Evolutionary conservation across 2,329 filamentous ascomycete genomes (phyloP).

Genomic region (Pyricularia pennisetigena): DNA sequence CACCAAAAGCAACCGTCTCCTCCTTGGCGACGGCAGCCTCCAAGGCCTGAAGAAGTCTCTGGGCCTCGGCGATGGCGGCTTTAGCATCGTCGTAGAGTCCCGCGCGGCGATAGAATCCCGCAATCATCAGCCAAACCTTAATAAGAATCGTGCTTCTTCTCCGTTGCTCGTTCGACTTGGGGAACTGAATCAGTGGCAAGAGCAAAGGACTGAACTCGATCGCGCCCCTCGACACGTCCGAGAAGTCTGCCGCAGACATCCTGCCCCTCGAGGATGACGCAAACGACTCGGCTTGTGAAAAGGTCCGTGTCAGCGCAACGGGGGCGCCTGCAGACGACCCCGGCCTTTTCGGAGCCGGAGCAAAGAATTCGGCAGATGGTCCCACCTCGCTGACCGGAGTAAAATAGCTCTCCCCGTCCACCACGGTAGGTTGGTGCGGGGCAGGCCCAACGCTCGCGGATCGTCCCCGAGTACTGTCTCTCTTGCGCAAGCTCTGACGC

Average conservation of each 20-base stretch:
- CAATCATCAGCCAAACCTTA: constrained; percentile 84
- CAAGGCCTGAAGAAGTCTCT: constrained; percentile 61
- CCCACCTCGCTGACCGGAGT: constrained; percentile 32
- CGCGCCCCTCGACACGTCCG: constrained; percentile 28
- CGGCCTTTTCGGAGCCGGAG: constrained; percentile 26
- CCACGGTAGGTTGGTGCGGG: constrained; percentile 23
- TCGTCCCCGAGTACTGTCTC: constrained; percentile 37
- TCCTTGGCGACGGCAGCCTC: constrained; percentile 49
- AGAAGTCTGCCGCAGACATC: constrained; percentile 10
- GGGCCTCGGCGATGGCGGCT: constrained; percentile 72
- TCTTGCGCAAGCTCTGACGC: constrained; percentile 42
- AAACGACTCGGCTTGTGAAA: constrained; percentile 35
- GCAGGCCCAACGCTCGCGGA: constrained; percentile 30
- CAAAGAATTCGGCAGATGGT: constrained; percentile 32
- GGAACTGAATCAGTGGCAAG: constrained; percentile 42
- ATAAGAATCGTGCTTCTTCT: constrained; percentile 49
- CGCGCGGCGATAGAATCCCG: constrained; percentile 77
- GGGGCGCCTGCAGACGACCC: constrained; percentile 23
- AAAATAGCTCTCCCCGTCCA: constrained; percentile 42
- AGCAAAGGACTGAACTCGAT: constrained; percentile 34
- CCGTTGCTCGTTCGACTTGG: constrained; percentile 40
- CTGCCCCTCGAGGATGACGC: constrained; percentile 32
- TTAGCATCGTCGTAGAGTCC: constrained; percentile 70
- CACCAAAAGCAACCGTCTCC: constrained; percentile 49
- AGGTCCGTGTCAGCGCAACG: constrained; percentile 30